A percentile compares a stretch with the other conserved stretches of the same genome.
phyloP scores from a whole-genome alignment of 257 asterid genomes.

The Solanum tarapatanum region DNA sequence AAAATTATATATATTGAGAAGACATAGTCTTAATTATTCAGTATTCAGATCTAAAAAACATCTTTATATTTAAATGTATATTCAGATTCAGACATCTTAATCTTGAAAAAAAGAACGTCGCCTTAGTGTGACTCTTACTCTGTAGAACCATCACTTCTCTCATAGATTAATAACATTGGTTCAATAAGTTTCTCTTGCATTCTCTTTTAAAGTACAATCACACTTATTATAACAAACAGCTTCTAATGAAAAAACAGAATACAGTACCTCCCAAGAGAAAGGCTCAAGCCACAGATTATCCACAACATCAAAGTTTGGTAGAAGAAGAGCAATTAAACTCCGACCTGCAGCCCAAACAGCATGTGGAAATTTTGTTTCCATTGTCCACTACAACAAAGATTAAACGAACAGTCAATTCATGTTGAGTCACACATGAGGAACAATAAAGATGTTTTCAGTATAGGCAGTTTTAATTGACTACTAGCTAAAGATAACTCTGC shows the following conservation, averaged over 20 bases:
- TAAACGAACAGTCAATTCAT: slow-evolving; percentile 5
- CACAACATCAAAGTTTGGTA: slow-evolving; percentile 83
- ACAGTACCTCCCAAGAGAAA: slow-evolving; percentile 83
- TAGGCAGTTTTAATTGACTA: neutral
- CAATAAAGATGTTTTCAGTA: neutral
- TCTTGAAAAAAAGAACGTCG: neutral
- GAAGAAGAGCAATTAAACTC: slow-evolving; percentile 72
- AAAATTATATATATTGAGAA: neutral
- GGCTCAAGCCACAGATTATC: slow-evolving; percentile 94
- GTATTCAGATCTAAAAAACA: neutral
- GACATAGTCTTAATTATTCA: neutral
- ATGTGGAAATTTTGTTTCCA: slow-evolving; percentile 83
- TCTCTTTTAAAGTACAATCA: neutral
- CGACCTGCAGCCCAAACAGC: slow-evolving; percentile 99
- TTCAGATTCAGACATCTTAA: neutral
- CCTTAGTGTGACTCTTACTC: neutral
- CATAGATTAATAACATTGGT: neutral
- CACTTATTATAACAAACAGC: neutral
- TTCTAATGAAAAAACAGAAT: slow-evolving; percentile 1
- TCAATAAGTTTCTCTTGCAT: neutral
- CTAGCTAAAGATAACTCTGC: neutral
- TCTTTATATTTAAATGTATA: neutral
- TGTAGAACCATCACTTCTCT: neutral
- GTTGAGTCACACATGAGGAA: neutral
- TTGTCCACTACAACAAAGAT: slow-evolving; percentile 52